Conservation (phyloP, 2,329 filamentous ascomycete species). For the Clarireedia paspali region DNA sequence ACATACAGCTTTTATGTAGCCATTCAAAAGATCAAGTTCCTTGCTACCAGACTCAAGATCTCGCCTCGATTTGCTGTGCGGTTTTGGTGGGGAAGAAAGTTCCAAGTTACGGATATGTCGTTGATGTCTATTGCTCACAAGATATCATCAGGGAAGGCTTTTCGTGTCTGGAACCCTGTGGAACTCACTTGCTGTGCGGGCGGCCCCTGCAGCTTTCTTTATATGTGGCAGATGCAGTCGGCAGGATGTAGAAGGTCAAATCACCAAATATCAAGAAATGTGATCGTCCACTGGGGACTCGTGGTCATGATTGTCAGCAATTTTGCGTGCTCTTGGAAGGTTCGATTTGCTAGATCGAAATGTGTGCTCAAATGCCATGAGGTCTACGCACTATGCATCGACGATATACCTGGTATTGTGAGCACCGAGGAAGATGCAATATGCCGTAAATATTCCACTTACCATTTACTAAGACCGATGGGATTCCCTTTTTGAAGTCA, state of each 20-base stretch:
- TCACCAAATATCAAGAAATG: slow-evolving; percentile 43
- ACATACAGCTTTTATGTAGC: slow-evolving; percentile 18
- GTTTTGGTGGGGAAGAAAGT: slow-evolving; percentile 39
- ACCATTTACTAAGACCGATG: neutral
- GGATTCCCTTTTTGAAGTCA: neutral
- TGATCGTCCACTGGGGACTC: slow-evolving; percentile 43
- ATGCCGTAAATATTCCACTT: slow-evolving; percentile 24
- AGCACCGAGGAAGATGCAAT: slow-evolving; percentile 38
- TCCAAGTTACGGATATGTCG: slow-evolving; percentile 46
- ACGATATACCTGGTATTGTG: slow-evolving; percentile 48
- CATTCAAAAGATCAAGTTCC: slow-evolving; percentile 30
- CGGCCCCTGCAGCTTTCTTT: slow-evolving; percentile 42
- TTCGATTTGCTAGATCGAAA: slow-evolving; percentile 49
- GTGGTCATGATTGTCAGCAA: slow-evolving; percentile 45
- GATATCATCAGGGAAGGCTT: slow-evolving; percentile 33
- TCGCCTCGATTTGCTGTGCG: slow-evolving; percentile 39
- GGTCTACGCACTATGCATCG: slow-evolving; percentile 54
- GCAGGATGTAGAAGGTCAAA: slow-evolving; percentile 26
- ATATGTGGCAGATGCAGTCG: slow-evolving; percentile 42
- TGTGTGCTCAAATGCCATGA: slow-evolving; percentile 51
- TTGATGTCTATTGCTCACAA: slow-evolving; percentile 44
- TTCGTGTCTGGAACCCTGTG: slow-evolving; percentile 43
- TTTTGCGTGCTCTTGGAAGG: slow-evolving; percentile 40
- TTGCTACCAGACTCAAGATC: slow-evolving; percentile 39
- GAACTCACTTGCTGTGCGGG: slow-evolving; percentile 42